These are phyloP conservation scores for Ceratonia siliqua DNA, from an alignment of 306 rosid genomes.

Conservation along the genomic window DNA sequence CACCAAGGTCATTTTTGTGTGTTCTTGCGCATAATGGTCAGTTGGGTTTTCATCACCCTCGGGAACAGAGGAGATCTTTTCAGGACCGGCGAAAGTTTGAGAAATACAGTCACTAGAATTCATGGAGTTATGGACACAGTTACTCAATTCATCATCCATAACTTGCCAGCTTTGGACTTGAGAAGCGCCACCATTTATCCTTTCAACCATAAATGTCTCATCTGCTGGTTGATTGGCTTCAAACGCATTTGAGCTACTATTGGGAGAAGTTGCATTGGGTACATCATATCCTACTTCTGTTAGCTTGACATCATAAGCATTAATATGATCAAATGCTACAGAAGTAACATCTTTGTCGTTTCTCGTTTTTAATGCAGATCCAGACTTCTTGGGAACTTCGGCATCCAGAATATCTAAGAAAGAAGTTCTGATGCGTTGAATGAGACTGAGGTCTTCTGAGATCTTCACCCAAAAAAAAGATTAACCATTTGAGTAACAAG, in stretches of 20 bases:
- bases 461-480: constrained; percentile 49
- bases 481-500: neutral
- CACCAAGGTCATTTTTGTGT: constrained; percentile 47
- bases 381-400: constrained; percentile 34
- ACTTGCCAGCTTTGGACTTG: constrained; percentile 79
- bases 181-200: constrained; percentile 50
- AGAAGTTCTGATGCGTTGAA: constrained; percentile 56
- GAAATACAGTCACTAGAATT: constrained; percentile 84
- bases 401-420: constrained; percentile 51
- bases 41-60: constrained; percentile 34
- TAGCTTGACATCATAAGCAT: constrained; percentile 42
- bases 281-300: constrained; percentile 39
- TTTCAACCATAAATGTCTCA: constrained; percentile 53
- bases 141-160: constrained; percentile 70
- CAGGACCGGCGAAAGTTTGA: constrained; percentile 61
- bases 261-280: constrained; percentile 51
- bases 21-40: constrained; percentile 33
- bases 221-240: constrained; percentile 48
- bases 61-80: constrained; percentile 41
- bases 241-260: constrained; percentile 52
- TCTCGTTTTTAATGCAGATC: constrained; percentile 34
- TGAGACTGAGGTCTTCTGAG: constrained; percentile 63
- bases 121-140: constrained; percentile 63
- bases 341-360: constrained; percentile 36
- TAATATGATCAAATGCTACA: constrained; percentile 42